A percentile compares a stretch with the other conserved stretches of the same genome.
phyloP scores from a whole-genome alignment of 306 rosid species.

The Dryas alaskensis region DNA sequence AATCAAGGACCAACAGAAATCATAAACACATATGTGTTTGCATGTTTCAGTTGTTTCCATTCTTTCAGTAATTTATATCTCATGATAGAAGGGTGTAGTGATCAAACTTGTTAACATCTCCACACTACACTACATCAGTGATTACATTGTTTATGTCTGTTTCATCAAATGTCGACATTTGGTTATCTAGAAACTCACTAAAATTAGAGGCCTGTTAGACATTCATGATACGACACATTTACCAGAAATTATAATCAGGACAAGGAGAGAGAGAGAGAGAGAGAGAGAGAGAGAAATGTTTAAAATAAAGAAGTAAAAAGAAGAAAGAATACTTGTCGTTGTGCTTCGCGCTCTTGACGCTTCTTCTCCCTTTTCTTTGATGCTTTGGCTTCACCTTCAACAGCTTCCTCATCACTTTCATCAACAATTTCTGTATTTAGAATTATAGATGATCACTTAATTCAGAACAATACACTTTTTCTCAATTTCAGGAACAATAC shows the following conservation, averaged over 20 bases:
- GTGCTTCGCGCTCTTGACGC: conserved; percentile 89
- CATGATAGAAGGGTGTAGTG: neutral
- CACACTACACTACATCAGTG: neutral
- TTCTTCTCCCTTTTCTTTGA: conserved; percentile 72
- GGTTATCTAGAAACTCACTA: neutral
- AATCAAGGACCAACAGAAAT: neutral
- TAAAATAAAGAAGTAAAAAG: neutral
- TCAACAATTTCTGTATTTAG: conserved; percentile 52
- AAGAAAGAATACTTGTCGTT: conserved; percentile 56
- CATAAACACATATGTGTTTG: neutral
- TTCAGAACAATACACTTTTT: neutral
- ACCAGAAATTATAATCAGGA: neutral
- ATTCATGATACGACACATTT: neutral
- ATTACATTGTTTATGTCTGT: neutral
- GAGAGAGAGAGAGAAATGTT: neutral
- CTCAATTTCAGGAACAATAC: no score
- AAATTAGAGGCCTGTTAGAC: neutral
- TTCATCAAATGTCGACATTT: neutral
- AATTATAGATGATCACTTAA: conserved; percentile 7
- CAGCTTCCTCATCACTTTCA: conserved; percentile 74
- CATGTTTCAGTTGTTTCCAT: neutral
- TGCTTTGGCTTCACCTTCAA: conserved; percentile 55
- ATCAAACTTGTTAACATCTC: neutral
- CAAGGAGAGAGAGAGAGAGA: neutral
- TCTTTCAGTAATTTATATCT: neutral